Evolutionary conservation across 352 stramenopile species (phyloP).

Genomic region (Pythium brachiatum): DNA sequence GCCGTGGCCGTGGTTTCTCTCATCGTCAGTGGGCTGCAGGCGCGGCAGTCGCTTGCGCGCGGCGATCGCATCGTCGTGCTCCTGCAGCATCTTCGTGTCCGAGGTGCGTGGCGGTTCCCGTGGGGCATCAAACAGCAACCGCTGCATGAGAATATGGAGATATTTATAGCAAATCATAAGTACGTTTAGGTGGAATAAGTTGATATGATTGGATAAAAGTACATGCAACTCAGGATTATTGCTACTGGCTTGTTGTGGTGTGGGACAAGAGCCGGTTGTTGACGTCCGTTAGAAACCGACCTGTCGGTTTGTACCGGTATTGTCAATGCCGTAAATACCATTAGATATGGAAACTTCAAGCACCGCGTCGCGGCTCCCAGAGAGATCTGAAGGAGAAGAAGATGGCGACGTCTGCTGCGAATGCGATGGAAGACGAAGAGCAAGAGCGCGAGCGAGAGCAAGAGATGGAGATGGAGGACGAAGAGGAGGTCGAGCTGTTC

Average conservation of each 20-base stretch:
- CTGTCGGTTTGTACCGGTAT: too few species aligned
- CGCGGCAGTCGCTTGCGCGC: slow-evolving; percentile 29
- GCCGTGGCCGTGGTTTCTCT: neutral
- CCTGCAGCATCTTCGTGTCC: slow-evolving; percentile 25
- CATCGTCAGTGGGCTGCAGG: slow-evolving; percentile 6
- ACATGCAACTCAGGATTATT: neutral
- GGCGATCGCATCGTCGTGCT: slow-evolving; percentile 19
- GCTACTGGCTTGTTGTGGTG: neutral
- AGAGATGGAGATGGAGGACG: neutral
- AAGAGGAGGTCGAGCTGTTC: slow-evolving; percentile 22
- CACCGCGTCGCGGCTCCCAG: neutral
- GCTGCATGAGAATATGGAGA: neutral
- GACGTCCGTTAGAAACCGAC: neutral
- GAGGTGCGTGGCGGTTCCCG: slow-evolving; percentile 4
- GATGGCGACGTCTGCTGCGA: slow-evolving; percentile 3
- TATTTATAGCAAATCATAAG: neutral
- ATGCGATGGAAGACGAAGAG: neutral
- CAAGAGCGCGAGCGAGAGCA: slow-evolving; percentile 6
- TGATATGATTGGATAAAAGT: neutral
- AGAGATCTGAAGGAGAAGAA: neutral
- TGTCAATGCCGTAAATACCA: slow-evolving; percentile 5
- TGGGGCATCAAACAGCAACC: neutral
- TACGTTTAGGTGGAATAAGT: neutral
- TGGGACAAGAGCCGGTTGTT: neutral
- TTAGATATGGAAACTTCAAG: slow-evolving; percentile 6